A percentile compares a stretch with the other conserved stretches of the same genome.
Evolutionary conservation across 108 stramenopile genomes (phyloP).

Genomic region (Conticribra guillardii): DNA sequence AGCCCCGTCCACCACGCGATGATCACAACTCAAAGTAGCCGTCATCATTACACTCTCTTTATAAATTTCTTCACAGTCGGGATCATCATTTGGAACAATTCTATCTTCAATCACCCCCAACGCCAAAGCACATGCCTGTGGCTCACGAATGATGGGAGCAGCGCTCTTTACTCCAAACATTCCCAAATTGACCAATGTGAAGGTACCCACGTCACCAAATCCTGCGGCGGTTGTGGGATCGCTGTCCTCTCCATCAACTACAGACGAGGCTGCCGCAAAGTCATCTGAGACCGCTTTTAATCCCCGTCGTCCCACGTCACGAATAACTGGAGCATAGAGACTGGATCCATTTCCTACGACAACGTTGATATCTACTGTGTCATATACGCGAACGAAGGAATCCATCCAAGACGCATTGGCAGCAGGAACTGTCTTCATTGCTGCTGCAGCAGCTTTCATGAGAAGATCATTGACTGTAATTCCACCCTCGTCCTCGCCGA

Average conservation of each 20-base stretch:
- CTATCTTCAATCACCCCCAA: constrained; percentile 92
- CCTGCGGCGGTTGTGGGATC: constrained; percentile 35
- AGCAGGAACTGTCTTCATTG: constrained; percentile 86
- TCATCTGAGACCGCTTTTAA: constrained; percentile 75
- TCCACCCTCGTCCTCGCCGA: constrained; percentile 62
- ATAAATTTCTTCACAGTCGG: constrained; percentile 80
- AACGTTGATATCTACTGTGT: constrained; percentile 94
- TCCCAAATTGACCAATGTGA: constrained; percentile 95
- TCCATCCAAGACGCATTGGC: constrained; percentile 94
- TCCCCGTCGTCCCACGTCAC: constrained; percentile 79
- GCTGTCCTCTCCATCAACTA: constrained; percentile 32
- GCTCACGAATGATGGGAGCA: constrained; percentile 94
- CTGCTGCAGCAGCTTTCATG: constrained; percentile 90
- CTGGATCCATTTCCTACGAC: constrained; percentile 82
- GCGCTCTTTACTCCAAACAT: constrained; percentile 96
- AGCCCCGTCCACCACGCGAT: constrained; percentile 98
- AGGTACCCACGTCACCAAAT: constrained; percentile 74
- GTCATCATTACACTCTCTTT: constrained; percentile 89
- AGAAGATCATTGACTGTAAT: constrained; percentile 92
- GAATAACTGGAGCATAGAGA: constrained; percentile 90
- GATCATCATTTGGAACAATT: constrained; percentile 90
- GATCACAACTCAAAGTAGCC: constrained; percentile 97
- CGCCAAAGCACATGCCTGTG: constrained; percentile 96
- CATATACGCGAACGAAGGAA: constrained; percentile 83
- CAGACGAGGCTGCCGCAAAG: constrained; percentile 41